These are phyloP conservation scores for Pythium rhizo-oryzae DNA, from an alignment of 352 stramenopile genomes.

Conservation along the genomic window DNA sequence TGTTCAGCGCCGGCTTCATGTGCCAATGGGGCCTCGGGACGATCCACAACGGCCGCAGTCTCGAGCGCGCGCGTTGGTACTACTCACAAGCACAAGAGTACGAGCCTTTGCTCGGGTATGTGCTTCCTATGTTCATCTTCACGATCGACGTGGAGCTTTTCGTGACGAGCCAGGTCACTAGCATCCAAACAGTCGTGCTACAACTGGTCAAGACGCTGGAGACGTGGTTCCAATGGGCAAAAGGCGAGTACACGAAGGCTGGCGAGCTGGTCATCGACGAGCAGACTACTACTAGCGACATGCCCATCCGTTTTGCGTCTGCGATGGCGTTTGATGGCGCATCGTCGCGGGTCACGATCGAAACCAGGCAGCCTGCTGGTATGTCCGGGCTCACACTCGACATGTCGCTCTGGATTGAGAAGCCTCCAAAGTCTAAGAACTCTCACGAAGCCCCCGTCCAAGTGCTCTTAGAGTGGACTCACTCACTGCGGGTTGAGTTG, in stretches of 20 bases:
- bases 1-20: slow-evolving; percentile 90
- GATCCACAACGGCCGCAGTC: background rate
- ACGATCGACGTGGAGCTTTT: slow-evolving; percentile 21
- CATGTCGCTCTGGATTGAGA: slow-evolving; percentile 40
- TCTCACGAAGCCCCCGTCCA: background rate
- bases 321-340: slow-evolving; percentile 12
- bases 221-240: background rate
- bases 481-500: slow-evolving; percentile 15
- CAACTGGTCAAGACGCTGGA: background rate
- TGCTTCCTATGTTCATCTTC: slow-evolving; percentile 38
- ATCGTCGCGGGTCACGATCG: slow-evolving; percentile 6
- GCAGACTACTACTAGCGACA: slow-evolving; percentile 20
- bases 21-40: slow-evolving; percentile 64
- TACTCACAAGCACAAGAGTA: slow-evolving; percentile 26
- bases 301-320: slow-evolving; percentile 17
- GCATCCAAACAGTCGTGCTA: background rate
- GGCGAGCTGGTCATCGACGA: background rate
- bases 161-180: background rate
- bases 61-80: slow-evolving; percentile 26
- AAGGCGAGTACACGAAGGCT: background rate
- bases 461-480: slow-evolving; percentile 17
- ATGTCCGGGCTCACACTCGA: slow-evolving; percentile 40
- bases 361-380: slow-evolving; percentile 32
- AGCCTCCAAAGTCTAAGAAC: background rate
- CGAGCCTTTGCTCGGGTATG: slow-evolving; percentile 25